Base-by-base conservation (phyloP, 169 alveolate genomes). In the Plasmodium knowlesi region DNA sequence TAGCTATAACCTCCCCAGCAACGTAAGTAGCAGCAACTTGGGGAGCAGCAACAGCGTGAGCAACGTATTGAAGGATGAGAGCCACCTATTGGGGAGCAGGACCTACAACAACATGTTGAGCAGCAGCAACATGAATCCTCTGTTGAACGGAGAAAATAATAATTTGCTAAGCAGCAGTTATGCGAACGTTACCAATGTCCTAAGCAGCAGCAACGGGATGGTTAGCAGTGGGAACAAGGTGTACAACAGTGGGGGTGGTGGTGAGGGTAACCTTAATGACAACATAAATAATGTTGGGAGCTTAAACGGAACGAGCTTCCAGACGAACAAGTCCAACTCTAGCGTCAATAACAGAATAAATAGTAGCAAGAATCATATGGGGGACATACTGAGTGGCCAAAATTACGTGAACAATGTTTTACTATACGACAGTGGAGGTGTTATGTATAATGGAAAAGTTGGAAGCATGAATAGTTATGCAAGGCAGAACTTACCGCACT, bases 351-450 rank as follows among this genome's bases (percentile, higher is more conserved):
- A 41, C 22, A 30, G 72, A 37, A n/a, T 71, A 14, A 41, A 84
- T 53, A 70, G 19, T 71, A 43, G 25, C 50, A 83, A 32, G 14
- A 79, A 67, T 71, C 46, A 19, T 0, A 41, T 39, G 70, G 8
- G 16, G 43, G 57, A 84, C 76, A 4, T 43, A 2, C 5, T 43
- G 41, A 25, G 22, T 84, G 78, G n/a, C 8, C 70, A 22, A 2
- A 71, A 43, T 14, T 84, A 71, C 53, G 53, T 84, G 76, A 84
- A 46, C 53, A 84, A 84, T 84, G 53, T 41, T n/a, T 39, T 84
- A 43, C 43, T 84, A 37, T 84, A 84, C 32, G 83, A 84, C 2
- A 19, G 53, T 22, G 78, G 74, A 19, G 34, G 76, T 8, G 46
- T 9, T 9, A 41, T 84, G 28, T 70, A 30, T 84, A 84, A 71